A percentile compares a stretch with the other conserved stretches of the same genome.
phyloP scores from a whole-genome alignment of 352 stramenopile genomes.

The Globisporangium irregulare region DNA sequence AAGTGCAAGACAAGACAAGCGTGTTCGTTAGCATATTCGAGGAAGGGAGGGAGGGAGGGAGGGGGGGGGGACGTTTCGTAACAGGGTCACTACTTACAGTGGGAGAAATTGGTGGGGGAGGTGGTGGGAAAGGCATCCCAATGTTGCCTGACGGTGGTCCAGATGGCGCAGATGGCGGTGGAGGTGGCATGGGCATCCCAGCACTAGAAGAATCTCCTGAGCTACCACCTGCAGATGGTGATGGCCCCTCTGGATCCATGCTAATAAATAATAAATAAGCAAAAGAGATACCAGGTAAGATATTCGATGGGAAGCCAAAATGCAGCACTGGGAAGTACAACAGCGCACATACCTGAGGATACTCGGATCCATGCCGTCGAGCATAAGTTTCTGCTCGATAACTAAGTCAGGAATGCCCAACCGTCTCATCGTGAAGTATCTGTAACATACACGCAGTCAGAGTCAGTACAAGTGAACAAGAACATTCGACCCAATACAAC shows the following conservation, averaged over 20 bases:
- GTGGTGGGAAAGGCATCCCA: slow-evolving; percentile 46
- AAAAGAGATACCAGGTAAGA: background rate
- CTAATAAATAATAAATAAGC: slow-evolving; percentile 16
- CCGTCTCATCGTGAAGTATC: slow-evolving; percentile 81
- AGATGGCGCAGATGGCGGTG: slow-evolving; percentile 25
- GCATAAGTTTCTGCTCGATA: slow-evolving; percentile 77
- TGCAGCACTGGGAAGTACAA: too few species aligned
- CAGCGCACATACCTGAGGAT: slow-evolving; percentile 38
- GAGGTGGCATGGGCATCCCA: slow-evolving; percentile 26
- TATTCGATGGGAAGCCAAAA: too few species aligned
- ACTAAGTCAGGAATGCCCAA: slow-evolving; percentile 70
- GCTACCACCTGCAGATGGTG: slow-evolving; percentile 44
- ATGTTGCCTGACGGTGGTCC: slow-evolving; percentile 37
- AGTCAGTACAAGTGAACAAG: background rate
- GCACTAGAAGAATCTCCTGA: slow-evolving; percentile 27
- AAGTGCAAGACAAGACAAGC: background rate
- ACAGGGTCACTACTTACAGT: slow-evolving; percentile 27
- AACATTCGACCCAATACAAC: background rate
- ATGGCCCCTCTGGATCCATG: slow-evolving; percentile 82
- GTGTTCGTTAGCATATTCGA: background rate
- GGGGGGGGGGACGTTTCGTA: too few species aligned
- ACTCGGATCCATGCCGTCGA: slow-evolving; percentile 67
- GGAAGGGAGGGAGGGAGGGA: too few species aligned
- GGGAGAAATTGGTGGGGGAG: slow-evolving; percentile 47
- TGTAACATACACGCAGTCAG: slow-evolving; percentile 3